phyloP scores from a whole-genome alignment of 2,329 filamentous ascomycete species.

The Botrytis tulipae region DNA sequence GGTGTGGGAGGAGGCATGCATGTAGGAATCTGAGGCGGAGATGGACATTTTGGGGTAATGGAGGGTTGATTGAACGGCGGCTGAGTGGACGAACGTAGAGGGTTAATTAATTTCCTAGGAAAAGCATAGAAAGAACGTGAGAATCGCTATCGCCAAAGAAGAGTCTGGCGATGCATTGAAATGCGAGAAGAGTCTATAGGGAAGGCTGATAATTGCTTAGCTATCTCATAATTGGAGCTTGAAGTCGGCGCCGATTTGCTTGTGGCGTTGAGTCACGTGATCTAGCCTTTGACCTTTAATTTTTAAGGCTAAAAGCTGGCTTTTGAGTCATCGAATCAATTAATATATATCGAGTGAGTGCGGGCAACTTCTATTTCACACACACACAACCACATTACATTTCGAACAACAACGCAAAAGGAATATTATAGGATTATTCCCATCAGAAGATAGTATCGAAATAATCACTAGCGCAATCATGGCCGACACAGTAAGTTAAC shows the following conservation, averaged over 20 bases:
- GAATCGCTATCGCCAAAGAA: constrained; percentile 11
- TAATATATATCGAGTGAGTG: neutral
- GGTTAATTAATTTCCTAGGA: neutral
- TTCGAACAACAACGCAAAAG: neutral
- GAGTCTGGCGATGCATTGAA: constrained; percentile 19
- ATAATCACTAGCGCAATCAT: constrained; percentile 17
- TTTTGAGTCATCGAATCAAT: constrained; percentile 13
- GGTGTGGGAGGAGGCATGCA: constrained; percentile 46
- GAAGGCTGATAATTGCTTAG: neutral
- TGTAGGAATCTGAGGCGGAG: constrained; percentile 25
- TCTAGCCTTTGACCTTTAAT: neutral
- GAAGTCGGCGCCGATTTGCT: neutral
- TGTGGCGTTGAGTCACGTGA: neutral
- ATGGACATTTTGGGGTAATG: constrained; percentile 23
- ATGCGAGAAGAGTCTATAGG: neutral
- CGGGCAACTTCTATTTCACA: neutral
- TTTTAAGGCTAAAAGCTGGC: neutral
- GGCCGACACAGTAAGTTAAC: constrained; percentile 19
- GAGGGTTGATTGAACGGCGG: neutral
- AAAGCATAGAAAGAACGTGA: neutral
- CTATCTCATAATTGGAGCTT: neutral
- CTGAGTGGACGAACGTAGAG: neutral
- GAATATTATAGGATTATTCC: neutral
- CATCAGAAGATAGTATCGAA: neutral
- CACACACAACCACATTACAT: constrained; percentile 5